Evolutionary conservation across 2,329 filamentous ascomycete genomes (phyloP).

Genomic region (Fusarium annulatum): DNA sequence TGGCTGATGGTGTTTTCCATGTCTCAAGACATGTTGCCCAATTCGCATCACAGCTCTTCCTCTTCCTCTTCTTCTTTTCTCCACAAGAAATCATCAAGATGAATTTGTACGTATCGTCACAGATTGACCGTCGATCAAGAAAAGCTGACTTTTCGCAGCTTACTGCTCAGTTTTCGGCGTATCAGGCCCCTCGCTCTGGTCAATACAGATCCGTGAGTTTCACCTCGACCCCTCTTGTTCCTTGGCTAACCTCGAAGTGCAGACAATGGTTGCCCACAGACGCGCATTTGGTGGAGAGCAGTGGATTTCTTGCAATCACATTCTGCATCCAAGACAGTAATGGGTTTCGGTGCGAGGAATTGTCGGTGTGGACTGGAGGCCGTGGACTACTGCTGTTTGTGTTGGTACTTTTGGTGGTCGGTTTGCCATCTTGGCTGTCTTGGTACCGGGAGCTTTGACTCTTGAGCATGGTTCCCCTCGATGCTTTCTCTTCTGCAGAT

Average conservation of each 20-base stretch:
- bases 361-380: not conserved
- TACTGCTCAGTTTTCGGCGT: not conserved
- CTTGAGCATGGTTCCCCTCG: not conserved
- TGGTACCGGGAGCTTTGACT: not conserved
- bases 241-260: not conserved
- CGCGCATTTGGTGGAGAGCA: not conserved
- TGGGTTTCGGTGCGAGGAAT: not conserved
- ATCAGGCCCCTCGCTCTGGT: not conserved
- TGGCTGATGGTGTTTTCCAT: not conserved
- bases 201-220: not conserved
- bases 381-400: not conserved
- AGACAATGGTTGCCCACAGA: not conserved
- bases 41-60: too few relatives aligned
- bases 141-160: not conserved
- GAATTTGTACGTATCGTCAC: not conserved
- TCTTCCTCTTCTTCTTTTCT: not conserved
- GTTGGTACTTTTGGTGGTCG: not conserved
- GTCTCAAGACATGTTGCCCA: not conserved
- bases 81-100: not conserved
- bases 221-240: not conserved
- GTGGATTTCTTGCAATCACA: fast-evolving
- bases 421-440: not conserved
- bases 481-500: not conserved
- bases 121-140: not conserved
- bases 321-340: not conserved